Conservation (phyloP, 176 grass and related monocot species). For the Oryza glumipatula region DNA sequence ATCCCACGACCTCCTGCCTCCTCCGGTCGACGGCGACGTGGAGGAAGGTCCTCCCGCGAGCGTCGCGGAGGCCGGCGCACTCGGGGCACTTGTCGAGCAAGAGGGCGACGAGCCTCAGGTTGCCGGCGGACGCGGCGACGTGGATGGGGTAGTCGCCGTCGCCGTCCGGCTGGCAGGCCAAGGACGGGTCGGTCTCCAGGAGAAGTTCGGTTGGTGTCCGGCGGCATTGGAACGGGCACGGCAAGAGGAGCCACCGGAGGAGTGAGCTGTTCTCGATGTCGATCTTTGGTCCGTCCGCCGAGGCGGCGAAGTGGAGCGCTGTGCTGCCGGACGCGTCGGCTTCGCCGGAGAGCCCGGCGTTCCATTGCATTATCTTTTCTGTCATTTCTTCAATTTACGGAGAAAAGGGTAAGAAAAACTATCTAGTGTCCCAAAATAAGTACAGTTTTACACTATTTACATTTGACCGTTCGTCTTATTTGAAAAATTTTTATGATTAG, state of each 20-base stretch:
- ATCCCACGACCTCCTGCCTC: neutral
- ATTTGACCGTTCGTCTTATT: too few species aligned
- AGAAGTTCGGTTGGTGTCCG: neutral
- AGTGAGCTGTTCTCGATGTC: neutral
- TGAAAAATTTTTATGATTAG: too few species aligned
- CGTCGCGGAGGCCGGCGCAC: neutral
- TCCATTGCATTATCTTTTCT: neutral
- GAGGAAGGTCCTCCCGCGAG: neutral
- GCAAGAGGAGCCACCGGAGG: neutral
- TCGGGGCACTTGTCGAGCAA: neutral
- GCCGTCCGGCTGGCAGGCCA: neutral
- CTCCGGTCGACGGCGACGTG: neutral
- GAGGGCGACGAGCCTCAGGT: neutral
- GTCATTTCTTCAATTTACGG: neutral
- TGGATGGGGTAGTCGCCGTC: neutral
- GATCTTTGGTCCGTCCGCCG: neutral
- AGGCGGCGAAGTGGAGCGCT: neutral
- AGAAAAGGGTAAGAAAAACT: neutral
- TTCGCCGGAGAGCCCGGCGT: neutral
- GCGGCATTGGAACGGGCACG: neutral
- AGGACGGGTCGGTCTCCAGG: neutral
- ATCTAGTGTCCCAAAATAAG: too few species aligned
- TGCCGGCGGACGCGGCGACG: neutral
- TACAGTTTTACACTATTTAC: too few species aligned
- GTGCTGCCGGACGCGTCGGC: neutral